Conservation (phyloP, 106 monocot genomes). For the Acanthochlamys bracteata region DNA sequence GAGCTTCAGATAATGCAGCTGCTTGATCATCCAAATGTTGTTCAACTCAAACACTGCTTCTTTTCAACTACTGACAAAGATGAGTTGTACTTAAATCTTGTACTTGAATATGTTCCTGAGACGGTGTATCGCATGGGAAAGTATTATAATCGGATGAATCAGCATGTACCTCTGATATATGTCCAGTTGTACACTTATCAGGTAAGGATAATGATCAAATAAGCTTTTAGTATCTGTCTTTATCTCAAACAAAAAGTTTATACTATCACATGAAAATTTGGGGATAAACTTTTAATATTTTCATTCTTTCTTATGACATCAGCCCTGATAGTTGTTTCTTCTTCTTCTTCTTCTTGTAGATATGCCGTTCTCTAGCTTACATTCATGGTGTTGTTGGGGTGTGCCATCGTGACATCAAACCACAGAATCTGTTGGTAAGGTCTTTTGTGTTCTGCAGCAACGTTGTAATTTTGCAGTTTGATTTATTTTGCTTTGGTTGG, state of each 20-base stretch:
- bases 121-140: slow-evolving; percentile 56
- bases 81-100: slow-evolving; percentile 83
- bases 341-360: slow-evolving; percentile 29
- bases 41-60: slow-evolving; percentile 69
- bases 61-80: slow-evolving; percentile 72
- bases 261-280: too few species aligned
- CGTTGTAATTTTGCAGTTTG: too few species aligned
- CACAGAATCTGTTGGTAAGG: slow-evolving; percentile 85
- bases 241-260: too few species aligned
- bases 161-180: slow-evolving; percentile 64
- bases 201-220: slow-evolving; percentile 24
- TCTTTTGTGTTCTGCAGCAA: background rate
- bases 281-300: background rate
- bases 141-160: slow-evolving; percentile 49
- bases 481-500: background rate
- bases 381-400: slow-evolving; percentile 80
- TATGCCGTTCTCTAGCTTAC: slow-evolving; percentile 78
- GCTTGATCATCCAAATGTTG: slow-evolving; percentile 84
- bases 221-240: too few species aligned
- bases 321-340: background rate
- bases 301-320: background rate
- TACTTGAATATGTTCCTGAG: slow-evolving; percentile 76
- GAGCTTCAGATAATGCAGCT: slow-evolving; percentile 74
- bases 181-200: slow-evolving; percentile 75
- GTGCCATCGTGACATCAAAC: slow-evolving; percentile 91